Evolutionary conservation across 106 monocot species (phyloP).

Genomic region (Phalaenopsis aphrodite): DNA sequence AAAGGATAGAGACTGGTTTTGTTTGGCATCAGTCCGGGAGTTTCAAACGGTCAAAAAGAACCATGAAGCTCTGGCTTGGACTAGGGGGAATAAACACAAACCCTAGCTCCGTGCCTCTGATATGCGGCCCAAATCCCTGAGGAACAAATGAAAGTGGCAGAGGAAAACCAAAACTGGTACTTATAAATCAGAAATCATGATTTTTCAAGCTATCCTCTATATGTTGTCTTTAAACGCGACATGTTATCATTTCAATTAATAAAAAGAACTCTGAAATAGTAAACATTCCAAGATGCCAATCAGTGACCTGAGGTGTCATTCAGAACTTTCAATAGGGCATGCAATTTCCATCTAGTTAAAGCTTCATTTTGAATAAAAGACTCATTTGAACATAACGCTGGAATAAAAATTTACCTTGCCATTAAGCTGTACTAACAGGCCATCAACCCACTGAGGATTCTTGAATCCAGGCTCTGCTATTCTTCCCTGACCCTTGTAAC

Average conservation of each 20-base stretch:
- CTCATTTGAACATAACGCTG: background rate
- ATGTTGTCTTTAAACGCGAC: no score
- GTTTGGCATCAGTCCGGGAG: conserved; percentile 52
- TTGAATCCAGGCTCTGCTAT: conserved; percentile 83
- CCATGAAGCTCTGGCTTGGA: conserved; percentile 83
- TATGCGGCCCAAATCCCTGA: conserved; percentile 67
- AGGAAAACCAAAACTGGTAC: background rate
- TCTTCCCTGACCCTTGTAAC: conserved; percentile 86
- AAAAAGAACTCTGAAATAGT: no score
- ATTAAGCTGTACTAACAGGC: conserved; percentile 74
- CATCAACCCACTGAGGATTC: conserved; percentile 92
- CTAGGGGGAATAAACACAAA: conserved; percentile 75
- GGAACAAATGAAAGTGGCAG: background rate
- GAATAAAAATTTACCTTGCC: conserved; percentile 52
- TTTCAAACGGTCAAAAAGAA: conserved; percentile 73
- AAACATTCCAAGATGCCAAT: no score
- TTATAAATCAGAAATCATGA: background rate
- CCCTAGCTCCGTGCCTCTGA: conserved; percentile 73
- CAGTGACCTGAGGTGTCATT: no score
- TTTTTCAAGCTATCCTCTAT: background rate
- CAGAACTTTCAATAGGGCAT: no score
- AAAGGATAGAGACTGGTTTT: background rate
- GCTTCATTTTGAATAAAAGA: no score
- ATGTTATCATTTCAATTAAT: no score
- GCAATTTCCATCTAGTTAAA: no score